Conservation (phyloP, 177 flowering plant species). For the Viscum album region DNA sequence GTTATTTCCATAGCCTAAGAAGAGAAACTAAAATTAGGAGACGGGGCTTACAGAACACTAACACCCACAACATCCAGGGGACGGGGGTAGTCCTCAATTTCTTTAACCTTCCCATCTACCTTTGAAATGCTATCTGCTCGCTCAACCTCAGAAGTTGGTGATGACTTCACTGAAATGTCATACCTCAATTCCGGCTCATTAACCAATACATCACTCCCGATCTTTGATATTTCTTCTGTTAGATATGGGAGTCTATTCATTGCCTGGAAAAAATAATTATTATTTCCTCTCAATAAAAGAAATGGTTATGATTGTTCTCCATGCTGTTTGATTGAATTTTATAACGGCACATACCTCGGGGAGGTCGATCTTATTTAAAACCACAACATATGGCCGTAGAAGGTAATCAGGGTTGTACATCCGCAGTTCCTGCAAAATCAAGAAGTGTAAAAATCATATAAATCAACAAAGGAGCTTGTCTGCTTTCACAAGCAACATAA, state of each 20-base stretch:
- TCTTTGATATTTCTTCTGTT: conserved; percentile 48
- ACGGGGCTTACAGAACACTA: conserved; percentile 69
- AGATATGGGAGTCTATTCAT: conserved; percentile 47
- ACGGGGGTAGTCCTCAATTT: conserved; percentile 69
- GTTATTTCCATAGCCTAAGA: too few relatives aligned
- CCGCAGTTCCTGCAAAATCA: conserved; percentile 64
- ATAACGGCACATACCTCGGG: conserved; percentile 43
- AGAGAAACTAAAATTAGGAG: too few relatives aligned
- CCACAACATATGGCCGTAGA: conserved; percentile 76
- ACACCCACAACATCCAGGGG: conserved; percentile 86
- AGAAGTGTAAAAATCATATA: background rate
- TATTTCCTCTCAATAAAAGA: too few relatives aligned
- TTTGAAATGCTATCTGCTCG: conserved; percentile 11
- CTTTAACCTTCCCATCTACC: conserved; percentile 34
- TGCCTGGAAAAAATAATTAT: conserved; percentile 50
- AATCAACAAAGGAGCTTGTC: background rate
- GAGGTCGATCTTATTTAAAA: conserved; percentile 85
- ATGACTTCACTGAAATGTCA: conserved; percentile 15
- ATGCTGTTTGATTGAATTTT: background rate
- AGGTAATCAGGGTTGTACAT: conserved; percentile 98
- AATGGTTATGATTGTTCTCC: too few relatives aligned
- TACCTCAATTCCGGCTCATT: conserved; percentile 18
- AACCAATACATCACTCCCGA: conserved; percentile 36
- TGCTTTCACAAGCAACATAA: too few relatives aligned
- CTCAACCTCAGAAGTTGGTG: conserved; percentile 15